Evolutionary conservation across 768 basidiomycete genomes (phyloP), one percentile per base, ranked within the genome.

Genomic region (Amanita rimosa): DNA sequence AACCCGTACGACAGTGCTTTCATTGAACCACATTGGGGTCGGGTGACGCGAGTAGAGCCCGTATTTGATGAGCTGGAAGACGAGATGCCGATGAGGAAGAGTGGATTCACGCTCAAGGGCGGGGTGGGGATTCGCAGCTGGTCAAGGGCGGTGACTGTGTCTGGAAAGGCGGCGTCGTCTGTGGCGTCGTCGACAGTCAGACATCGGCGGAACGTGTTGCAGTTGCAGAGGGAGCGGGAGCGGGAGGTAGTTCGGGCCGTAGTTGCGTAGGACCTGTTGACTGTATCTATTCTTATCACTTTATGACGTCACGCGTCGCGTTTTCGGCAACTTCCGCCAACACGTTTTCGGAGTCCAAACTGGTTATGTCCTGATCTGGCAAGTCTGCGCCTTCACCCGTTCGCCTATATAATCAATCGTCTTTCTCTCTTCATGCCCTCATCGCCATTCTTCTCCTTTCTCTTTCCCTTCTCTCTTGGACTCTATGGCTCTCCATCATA

Each of bases 311-410:
- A 46, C 45, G 45, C 35, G 35, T 21, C n/a, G 26, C 19, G 33
- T 11, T 9, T 14, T n/a, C 47, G 47, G 47, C 26, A 39, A 8
- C 8, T 21, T 14, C 47, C 47, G 36, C 19, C 38, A 48, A 48
- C 47, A 39, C 47, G 47, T 48, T 48, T 48, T 40, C 14, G 22
- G 44, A 27, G 44, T 29, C 24, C 33, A 29, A 10, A 11, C 43
- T 22, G 7, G 8, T 44, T 21, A 24, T 34, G 4, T 45, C 44
- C 44, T 19, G 13, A 45, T 45, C 5, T 9, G 45, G 45, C 21
- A 36, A 35, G 35, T 24, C 22, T 14, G 24, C 37, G 35, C 35
- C 26, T 14, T 35, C 22, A 35, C 44, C n/a, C 33, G 13, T 16
- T 21, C 17, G 21, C 11, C 37, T 40, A 39, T 40, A 48, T 48